Conservation (phyloP, 768 basidiomycete genomes). For the Xerocomus spinulosus region DNA sequence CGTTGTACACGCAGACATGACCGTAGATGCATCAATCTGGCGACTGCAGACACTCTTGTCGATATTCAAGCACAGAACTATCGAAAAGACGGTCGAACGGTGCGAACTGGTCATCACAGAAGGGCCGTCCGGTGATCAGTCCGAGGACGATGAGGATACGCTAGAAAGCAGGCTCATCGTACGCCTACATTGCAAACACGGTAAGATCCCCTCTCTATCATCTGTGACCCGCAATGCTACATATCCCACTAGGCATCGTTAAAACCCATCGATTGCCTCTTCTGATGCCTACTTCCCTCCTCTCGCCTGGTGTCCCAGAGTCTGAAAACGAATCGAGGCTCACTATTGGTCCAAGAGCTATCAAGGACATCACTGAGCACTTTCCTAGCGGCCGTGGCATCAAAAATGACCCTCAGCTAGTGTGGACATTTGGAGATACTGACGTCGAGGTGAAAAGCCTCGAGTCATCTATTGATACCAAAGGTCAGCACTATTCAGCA, state of each 20-base stretch:
- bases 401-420: conserved; percentile 71
- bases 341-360: conserved; percentile 64
- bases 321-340: conserved; percentile 55
- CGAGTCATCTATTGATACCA: conserved; percentile 60
- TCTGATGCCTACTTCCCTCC: conserved; percentile 50
- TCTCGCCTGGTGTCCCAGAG: conserved; percentile 66
- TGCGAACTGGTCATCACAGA: conserved; percentile 73
- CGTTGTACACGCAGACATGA: conserved; percentile 4
- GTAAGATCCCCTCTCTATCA: conserved; percentile 34
- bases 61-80: conserved; percentile 66
- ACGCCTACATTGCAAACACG: conserved; percentile 79
- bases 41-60: conserved; percentile 57
- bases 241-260: conserved; percentile 51
- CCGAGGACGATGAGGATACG: conserved; percentile 43
- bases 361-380: conserved; percentile 79
- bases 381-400: conserved; percentile 61
- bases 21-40: background rate
- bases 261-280: conserved; percentile 77
- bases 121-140: conserved; percentile 34
- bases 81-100: conserved; percentile 72
- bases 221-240: conserved; percentile 8
- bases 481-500: conserved; percentile 39
- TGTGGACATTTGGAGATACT: conserved; percentile 70
- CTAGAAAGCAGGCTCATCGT: conserved; percentile 70
- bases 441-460: conserved; percentile 68